phyloP scores from a whole-genome alignment of 225 moss, liverwort and hornwort species.

The Sphagnum contortum region DNA sequence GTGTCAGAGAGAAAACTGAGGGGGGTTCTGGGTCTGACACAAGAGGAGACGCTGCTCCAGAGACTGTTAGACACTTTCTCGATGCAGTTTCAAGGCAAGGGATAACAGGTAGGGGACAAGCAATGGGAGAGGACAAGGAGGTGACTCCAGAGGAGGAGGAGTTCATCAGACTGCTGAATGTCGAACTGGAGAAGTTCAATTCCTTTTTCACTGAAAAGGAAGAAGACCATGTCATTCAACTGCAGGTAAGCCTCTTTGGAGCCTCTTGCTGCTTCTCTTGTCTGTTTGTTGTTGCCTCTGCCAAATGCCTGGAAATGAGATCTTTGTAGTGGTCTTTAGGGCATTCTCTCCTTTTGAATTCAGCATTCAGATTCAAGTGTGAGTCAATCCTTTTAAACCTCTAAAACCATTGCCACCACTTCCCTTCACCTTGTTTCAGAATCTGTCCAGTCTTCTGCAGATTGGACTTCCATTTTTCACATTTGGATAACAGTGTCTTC shows the following conservation, averaged over 20 bases:
- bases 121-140: constrained; percentile 23
- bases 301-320: neutral
- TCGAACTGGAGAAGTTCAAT: constrained; percentile 79
- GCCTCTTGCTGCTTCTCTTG: no score
- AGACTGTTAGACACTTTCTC: neutral
- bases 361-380: no score
- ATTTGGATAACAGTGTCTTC: no score
- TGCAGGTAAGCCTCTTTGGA: constrained; percentile 20
- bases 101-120: neutral
- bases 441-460: no score
- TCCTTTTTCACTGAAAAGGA: constrained; percentile 76
- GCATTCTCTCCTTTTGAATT: no score
- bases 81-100: no score
- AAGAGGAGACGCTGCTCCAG: neutral
- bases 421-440: no score
- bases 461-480: no score
- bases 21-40: neutral
- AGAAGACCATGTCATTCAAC: constrained; percentile 76
- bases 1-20: constrained; percentile 13
- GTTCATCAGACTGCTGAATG: constrained; percentile 59
- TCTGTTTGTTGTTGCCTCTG: neutral
- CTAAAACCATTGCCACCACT: no score
- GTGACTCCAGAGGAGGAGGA: constrained; percentile 41
- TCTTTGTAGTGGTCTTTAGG: no score
- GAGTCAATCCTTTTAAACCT: no score